Evolutionary conservation across 1,139 yeast species (phyloP), one percentile per base, ranked within the genome.

Genomic region (Saccharomyces uvarum): DNA sequence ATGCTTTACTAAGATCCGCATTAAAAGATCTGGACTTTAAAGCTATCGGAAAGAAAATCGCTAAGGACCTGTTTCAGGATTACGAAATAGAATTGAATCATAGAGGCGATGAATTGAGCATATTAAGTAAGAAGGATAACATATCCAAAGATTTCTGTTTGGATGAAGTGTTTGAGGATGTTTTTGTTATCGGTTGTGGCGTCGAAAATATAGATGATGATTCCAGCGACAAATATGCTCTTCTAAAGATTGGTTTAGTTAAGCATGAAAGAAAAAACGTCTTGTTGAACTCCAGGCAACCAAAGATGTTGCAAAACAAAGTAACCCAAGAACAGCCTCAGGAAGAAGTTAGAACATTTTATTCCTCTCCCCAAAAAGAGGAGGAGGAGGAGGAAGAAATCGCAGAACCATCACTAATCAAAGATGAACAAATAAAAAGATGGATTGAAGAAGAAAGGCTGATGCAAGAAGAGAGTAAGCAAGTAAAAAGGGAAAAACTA

Each of bases 81-180:
- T 67, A 63, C 52, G 59, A 60, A 19, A 57, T 68, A 33, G 67
- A 65, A 51, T 55, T 67, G 51, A 60, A 60, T 41, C 62, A 65
- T 51, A 57, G 59, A 42, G 69, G 69, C 32, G 59, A 57, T 26
- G 61, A 58, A 42, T 54, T 68, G 14, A 47, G 53, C 14, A 54
- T 68, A 7, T 32, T 51, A 24, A 65, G 68, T 52, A 53, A 52
- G 8, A 55, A 38, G 16, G 69, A 66, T 53, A 52, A 53, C 3
- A 50, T 65, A 8, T 41, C 55, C 14, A 61, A 63, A 53, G 58
- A 56, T 8, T 61, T 67, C 50, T 57, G 58, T 29, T 58, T 66
- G 44, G 63, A 57, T 49, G 47, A 54, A 4, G 57, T 53, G n/a
- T 56, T 63, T 27, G 61, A 62, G 5, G 68, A 64, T 48, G 59